Evolutionary conservation across 495 filamentous ascomycete species (phyloP).

Genomic region (Penicillium waksmanii): DNA sequence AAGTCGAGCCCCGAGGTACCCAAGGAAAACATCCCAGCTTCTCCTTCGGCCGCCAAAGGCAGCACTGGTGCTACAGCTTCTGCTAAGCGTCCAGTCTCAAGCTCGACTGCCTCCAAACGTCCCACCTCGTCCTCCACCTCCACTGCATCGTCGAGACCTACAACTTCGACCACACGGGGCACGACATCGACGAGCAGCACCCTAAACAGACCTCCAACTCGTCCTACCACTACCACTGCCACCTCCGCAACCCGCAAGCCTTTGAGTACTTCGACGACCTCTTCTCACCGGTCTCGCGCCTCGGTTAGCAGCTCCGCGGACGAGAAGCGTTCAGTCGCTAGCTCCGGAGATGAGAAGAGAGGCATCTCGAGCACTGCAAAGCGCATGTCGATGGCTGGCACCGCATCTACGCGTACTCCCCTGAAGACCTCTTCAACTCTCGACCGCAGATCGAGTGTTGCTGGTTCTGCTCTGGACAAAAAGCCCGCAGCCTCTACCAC

Average conservation of each 20-base stretch:
- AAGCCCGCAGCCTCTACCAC: conserved; percentile 34
- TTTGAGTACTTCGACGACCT: conserved; percentile 42
- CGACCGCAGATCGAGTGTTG: conserved; percentile 48
- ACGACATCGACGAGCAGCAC: conserved; percentile 38
- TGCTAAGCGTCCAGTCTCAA: conserved; percentile 38
- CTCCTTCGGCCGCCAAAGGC: conserved; percentile 38
- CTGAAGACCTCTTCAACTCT: conserved; percentile 42
- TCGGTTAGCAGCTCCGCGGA: conserved; percentile 55
- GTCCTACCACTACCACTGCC: conserved; percentile 38
- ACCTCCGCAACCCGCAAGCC: conserved; percentile 42
- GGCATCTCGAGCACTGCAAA: conserved; percentile 50
- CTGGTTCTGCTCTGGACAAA: conserved; percentile 37
- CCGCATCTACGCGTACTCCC: conserved; percentile 38
- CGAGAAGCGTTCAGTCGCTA: conserved; percentile 49
- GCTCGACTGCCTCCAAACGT: conserved; percentile 40
- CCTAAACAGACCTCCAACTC: conserved; percentile 50
- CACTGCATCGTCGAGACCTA: conserved; percentile 33
- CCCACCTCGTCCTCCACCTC: conserved; percentile 39
- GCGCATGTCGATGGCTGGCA: conserved; percentile 51
- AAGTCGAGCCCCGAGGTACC: conserved; percentile 46
- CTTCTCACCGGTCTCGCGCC: conserved; percentile 48
- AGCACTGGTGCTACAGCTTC: conserved; percentile 24
- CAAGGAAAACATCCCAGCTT: conserved; percentile 41
- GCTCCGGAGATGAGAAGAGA: conserved; percentile 51
- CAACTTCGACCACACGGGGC: conserved; percentile 31